Evolutionary conservation across 345 rosid species (phyloP).

Genomic region (Lumnitzera littorea): DNA sequence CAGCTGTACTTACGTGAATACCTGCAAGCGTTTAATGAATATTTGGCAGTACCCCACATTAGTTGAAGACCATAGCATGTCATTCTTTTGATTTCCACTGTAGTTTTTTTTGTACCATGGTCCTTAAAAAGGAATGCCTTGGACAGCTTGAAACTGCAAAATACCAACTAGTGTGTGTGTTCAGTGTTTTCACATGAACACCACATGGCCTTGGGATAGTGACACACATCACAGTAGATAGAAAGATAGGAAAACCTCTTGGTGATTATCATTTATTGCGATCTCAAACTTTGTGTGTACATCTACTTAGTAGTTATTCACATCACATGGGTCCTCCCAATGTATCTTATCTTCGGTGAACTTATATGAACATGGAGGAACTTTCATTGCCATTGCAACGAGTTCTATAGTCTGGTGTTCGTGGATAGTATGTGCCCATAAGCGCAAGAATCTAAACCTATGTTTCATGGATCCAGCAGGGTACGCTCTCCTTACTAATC

Average conservation of each 20-base stretch:
- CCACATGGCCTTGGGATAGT: constrained; percentile 6
- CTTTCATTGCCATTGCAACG: no score
- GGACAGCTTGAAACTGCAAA: background rate
- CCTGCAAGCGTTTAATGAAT: background rate
- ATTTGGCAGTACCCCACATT: background rate
- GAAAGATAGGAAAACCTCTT: background rate
- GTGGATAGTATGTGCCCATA: no score
- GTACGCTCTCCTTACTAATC: no score
- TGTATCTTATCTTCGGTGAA: no score
- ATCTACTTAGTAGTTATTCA: background rate
- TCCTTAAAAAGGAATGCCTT: background rate
- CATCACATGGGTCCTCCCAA: no score
- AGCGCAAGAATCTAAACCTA: no score
- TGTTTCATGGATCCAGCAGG: no score
- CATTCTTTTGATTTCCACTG: background rate
- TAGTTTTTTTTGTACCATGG: constrained; percentile 4
- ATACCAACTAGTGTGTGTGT: constrained; percentile 4
- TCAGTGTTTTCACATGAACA: constrained; percentile 7
- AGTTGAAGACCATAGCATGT: background rate
- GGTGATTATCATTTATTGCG: background rate
- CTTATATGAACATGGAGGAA: no score
- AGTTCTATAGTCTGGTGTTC: no score
- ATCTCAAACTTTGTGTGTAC: background rate
- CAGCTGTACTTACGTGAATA: no score
- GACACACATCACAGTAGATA: background rate